Evolutionary conservation across 345 rosid genomes (phyloP), one percentile per base, ranked within the genome.

Genomic region (Theobroma cacao): DNA sequence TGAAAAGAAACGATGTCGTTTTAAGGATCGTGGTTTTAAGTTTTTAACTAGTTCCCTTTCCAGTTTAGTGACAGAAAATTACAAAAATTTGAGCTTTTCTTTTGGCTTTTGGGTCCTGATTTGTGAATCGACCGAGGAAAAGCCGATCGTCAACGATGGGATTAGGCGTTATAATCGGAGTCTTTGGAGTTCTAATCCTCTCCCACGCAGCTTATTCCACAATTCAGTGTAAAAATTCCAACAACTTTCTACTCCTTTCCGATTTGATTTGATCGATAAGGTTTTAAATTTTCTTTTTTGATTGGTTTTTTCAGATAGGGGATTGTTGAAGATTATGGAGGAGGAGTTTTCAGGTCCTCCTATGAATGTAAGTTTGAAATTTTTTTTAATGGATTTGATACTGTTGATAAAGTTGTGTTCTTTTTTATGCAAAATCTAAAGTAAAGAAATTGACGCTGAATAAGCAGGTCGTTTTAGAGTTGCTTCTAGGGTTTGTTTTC

Each of bases 191-290:
- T 17, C 72, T 87, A 31, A 85, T 91, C 84, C 94, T 96, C n/a
- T 83, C 86, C 10, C 98, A 96, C 69, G 99, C 98, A 10, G 97
- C 94, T 53, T 94, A 96, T 85, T 91, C 98, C 58, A 92, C 99
- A 22, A 83, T 91, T 79, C 99, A 92, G 75, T 94, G 98, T 94
- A 85, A n/a, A 79, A 55, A 55, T 36, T 77, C 15, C 40, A 36
- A 5, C 1, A 1, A 56, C 70, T 47, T 43, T 31, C 5, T 63
- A 15, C 33, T 31, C 34, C 12, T 62, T 22, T 47, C 43, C 22
- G 65, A 56, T 68, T 56, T 41, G 64, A 40, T 18, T 33, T 56
- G 63, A 55, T 36, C 45, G 13, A 2, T 68, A 55, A 69, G 69
- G 60, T 50, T 68, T 20, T 56, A 55, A 18, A 41, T 24, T 68